Evolutionary conservation across 2,329 filamentous ascomycete species (phyloP), one percentile per base, ranked within the genome.

Genomic region (Alternaria incomplexa): DNA sequence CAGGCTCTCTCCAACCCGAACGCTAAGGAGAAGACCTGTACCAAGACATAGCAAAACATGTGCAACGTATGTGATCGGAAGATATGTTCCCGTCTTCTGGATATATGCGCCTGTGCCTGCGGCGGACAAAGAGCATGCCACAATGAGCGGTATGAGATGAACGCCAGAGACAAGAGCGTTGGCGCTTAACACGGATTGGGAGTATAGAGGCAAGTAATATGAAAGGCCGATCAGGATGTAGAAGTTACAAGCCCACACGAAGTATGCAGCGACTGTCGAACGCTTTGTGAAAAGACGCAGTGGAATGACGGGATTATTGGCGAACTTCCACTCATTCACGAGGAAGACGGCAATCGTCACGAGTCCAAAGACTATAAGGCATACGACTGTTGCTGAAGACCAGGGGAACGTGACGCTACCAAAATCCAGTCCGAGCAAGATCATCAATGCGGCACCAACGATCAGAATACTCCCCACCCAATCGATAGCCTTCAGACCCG

Each of bases 281-380:
- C 82, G 77, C 36, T 85, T 83, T 46, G 81, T 81, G 82, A 96
- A 94, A 8, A 96, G 81, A 0, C 85, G 83, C 15, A 90, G 79
- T 0, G 92, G 93, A 72, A 94, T 91, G 64, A 96, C 83, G 1
- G 93, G 93, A 68, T 91, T 92, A 63, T 84, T 86, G 48, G 93
- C 91, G 44, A 46, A 46, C 72, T 87, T 89, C 82, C 86, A 88
- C 80, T 96, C 92, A 72, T 89, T 88, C 28, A 91, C 52, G 63
- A 89, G 77, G 77, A 96, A 96, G 48, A 93, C 66, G 10, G 59
- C 84, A 57, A 89, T 82, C 10, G 85, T 83, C 26, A 90, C 58
- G 43, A 88, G 69, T 22, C 92, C 92, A 69, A 93, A 92, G 46
- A 93, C 80, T 64, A 95, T 83, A 25, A 96, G 84, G 72, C 90